Percentiles rank a stretch among this genome's conserved stretches.
phyloP scores from a whole-genome alignment of 768 basidiomycete genomes.

The Naganishia antarctica region DNA sequence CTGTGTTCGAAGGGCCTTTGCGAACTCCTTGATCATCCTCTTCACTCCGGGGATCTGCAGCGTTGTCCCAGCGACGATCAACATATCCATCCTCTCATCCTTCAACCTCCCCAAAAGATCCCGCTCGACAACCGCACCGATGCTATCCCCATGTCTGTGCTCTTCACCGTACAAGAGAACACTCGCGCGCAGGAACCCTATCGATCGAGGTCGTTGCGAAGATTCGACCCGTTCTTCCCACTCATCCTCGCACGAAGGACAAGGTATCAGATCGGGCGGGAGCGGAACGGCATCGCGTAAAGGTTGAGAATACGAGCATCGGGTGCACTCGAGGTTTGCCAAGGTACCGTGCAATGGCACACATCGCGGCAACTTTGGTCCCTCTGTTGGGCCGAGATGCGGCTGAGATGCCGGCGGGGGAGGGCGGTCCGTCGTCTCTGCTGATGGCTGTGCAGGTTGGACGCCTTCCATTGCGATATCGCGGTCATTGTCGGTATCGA shows the following conservation, averaged over 20 bases:
- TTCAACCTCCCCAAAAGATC: conserved; percentile 63
- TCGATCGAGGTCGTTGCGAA: conserved; percentile 71
- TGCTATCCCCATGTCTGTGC: conserved; percentile 74
- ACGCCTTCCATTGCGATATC: not conserved
- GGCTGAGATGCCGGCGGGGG: not conserved
- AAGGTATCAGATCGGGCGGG: conserved; percentile 62
- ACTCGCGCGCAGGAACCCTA: conserved; percentile 75
- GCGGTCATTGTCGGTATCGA: not conserved
- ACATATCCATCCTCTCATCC: conserved; percentile 63
- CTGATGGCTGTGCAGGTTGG: not conserved
- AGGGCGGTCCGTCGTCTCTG: too few relatives aligned
- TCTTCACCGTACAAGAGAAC: conserved; percentile 87
- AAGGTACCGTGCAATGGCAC: conserved; percentile 88
- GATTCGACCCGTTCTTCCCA: conserved; percentile 66
- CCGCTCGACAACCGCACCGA: conserved; percentile 74
- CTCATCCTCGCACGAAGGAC: conserved; percentile 70
- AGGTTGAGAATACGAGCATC: conserved; percentile 69
- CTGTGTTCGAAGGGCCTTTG: conserved; percentile 60
- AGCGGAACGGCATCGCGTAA: conserved; percentile 61
- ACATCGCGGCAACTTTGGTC: conserved; percentile 57
- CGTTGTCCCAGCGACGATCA: conserved; percentile 86
- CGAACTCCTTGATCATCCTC: conserved; percentile 73
- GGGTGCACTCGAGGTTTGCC: conserved; percentile 70
- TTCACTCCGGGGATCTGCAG: conserved; percentile 85
- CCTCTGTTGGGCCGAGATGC: not conserved